Evolutionary conservation across 805 yeast genomes (phyloP).

Genomic region (Metschnikowia arizonensis): DNA sequence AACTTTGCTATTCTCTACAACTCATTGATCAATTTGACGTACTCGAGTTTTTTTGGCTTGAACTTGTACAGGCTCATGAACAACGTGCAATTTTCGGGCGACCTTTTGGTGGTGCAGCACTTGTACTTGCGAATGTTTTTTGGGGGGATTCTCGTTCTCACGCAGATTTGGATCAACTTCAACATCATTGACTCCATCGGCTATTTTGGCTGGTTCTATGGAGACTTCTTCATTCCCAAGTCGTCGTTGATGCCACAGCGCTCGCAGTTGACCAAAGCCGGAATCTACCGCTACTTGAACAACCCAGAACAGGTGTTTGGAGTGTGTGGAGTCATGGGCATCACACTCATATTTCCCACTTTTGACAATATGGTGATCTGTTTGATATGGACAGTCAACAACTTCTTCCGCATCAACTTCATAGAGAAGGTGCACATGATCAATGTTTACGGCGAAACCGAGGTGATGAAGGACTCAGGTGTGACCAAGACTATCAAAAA

Average conservation of each 20-base stretch:
- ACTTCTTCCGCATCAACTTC: conserved; percentile 62
- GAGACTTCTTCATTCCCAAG: conserved; percentile 71
- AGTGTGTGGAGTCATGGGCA: conserved; percentile 77
- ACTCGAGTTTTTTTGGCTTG: conserved; percentile 46
- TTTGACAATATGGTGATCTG: conserved; percentile 50
- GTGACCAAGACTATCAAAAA: conserved; percentile 43
- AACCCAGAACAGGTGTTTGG: conserved; percentile 81
- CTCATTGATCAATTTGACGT: conserved; percentile 49
- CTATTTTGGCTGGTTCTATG: conserved; percentile 86
- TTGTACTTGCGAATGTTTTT: conserved; percentile 51
- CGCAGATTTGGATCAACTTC: conserved; percentile 66
- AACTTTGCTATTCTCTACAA: conserved; percentile 70
- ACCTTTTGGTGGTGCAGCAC: conserved; percentile 29
- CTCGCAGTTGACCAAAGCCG: conserved; percentile 62
- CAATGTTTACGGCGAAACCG: conserved; percentile 64
- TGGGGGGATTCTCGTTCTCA: conserved; percentile 50
- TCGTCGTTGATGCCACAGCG: conserved; percentile 33
- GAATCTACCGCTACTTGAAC: conserved; percentile 76
- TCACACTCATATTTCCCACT: conserved; percentile 54
- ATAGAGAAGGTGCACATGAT: conserved; percentile 78
- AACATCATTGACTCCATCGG: conserved; percentile 71
- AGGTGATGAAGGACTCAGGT: conserved; percentile 51
- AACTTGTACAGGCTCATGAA: conserved; percentile 28
- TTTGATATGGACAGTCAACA: conserved; percentile 56
- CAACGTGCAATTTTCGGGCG: conserved; percentile 4